phyloP scores from a whole-genome alignment of 805 yeast species.

The Sporopachydermia lactativora region DNA sequence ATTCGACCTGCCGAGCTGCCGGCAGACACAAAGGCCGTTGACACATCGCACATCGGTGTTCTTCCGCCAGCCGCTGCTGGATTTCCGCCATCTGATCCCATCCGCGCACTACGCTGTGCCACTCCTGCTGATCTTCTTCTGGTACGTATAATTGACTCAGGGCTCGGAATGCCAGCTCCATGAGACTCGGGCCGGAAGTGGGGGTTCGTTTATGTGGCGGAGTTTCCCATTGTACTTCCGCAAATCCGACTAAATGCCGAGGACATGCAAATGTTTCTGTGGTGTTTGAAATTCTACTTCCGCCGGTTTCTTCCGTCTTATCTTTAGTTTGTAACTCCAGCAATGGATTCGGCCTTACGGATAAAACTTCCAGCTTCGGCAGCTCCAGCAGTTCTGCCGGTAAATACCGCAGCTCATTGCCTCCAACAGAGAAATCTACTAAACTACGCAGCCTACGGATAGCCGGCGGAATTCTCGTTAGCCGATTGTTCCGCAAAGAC shows the following conservation, averaged over 20 bases:
- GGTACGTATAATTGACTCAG: neutral
- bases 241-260: neutral
- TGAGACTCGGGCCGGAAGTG: neutral
- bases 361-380: constrained; percentile 14
- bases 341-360: constrained; percentile 24
- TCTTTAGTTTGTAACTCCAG: too few relatives aligned
- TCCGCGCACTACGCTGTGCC: neutral
- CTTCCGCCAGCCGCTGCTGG: neutral
- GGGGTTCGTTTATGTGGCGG: neutral
- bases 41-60: neutral
- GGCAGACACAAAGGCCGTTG: neutral
- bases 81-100: neutral
- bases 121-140: neutral
- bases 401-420: constrained; percentile 18
- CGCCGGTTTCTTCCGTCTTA: too few relatives aligned
- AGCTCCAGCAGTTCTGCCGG: constrained; percentile 22
- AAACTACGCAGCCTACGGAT: constrained; percentile 17
- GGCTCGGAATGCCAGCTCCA: constrained; percentile 2
- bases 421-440: constrained; percentile 21
- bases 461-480: constrained; percentile 19
- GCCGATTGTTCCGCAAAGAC: constrained; percentile 19
- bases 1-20: neutral
- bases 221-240: neutral
- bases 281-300: too few relatives aligned
- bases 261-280: too few relatives aligned